Evolutionary conservation across 2,329 filamentous ascomycete genomes (phyloP).

Genomic region (Parascedosporium putredinis): DNA sequence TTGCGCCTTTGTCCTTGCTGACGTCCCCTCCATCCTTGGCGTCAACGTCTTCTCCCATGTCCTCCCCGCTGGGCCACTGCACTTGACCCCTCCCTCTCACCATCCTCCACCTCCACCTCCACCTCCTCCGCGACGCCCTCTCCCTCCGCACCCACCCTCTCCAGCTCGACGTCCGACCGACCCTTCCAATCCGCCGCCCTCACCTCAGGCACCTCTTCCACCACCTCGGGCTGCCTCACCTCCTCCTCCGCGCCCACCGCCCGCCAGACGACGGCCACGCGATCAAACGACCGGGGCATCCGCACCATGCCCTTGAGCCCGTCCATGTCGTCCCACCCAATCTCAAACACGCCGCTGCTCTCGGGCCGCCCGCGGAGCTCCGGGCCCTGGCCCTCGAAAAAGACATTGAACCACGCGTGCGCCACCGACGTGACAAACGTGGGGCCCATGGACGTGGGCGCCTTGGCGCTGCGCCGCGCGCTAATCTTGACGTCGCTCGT

Average conservation of each 20-base stretch:
- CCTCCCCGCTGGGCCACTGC: constrained; percentile 26
- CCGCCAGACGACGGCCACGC: constrained; percentile 77
- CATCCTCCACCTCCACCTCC: constrained; percentile 32
- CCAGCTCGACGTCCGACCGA: constrained; percentile 25
- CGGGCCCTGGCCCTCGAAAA: constrained; percentile 74
- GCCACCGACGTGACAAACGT: constrained; percentile 89
- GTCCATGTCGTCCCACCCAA: constrained; percentile 64
- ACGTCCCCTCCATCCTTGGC: too few species aligned
- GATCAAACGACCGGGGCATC: constrained; percentile 72
- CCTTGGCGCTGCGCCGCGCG: constrained; percentile 75
- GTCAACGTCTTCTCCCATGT: constrained; percentile 15
- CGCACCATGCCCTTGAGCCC: constrained; percentile 83
- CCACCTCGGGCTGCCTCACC: constrained; percentile 52
- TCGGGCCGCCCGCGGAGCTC: constrained; percentile 56
- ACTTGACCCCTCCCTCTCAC: constrained; percentile 23
- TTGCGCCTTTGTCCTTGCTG: background rate
- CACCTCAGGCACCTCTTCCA: constrained; percentile 61
- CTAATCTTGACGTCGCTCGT: constrained; percentile 85
- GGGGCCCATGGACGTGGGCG: constrained; percentile 64
- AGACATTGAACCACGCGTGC: constrained; percentile 95
- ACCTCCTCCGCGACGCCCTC: constrained; percentile 34
- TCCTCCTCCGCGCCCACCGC: constrained; percentile 24
- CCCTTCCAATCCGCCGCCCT: constrained; percentile 68
- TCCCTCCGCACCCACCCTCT: constrained; percentile 27
- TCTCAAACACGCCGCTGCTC: constrained; percentile 52